Evolutionary conservation across 495 filamentous ascomycete genomes (phyloP).

Genomic region (Xylaria curta): DNA sequence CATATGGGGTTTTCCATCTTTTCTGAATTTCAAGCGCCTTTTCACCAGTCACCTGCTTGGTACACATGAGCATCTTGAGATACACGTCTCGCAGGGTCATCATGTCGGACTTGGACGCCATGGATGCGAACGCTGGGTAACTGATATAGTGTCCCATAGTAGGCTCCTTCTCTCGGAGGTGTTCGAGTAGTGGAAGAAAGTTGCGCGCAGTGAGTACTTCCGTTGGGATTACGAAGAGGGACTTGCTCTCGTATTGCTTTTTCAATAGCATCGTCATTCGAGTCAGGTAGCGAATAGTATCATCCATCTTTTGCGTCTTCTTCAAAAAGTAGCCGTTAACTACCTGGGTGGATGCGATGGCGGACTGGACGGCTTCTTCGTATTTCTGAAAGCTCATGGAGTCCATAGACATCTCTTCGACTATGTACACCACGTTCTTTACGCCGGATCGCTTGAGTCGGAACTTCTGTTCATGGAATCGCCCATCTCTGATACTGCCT

Average conservation of each 20-base stretch:
- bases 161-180: slow-evolving; percentile 57
- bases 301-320: slow-evolving; percentile 75
- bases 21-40: slow-evolving; percentile 83
- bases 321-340: slow-evolving; percentile 86
- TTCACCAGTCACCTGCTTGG: slow-evolving; percentile 75
- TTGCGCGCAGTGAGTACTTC: slow-evolving; percentile 69
- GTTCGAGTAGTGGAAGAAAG: slow-evolving; percentile 69
- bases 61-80: slow-evolving; percentile 90
- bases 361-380: slow-evolving; percentile 71
- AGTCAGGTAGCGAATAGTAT: slow-evolving; percentile 79
- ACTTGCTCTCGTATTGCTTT: slow-evolving; percentile 64
- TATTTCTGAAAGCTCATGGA: slow-evolving; percentile 56
- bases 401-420: slow-evolving; percentile 72
- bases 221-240: slow-evolving; percentile 67
- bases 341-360: slow-evolving; percentile 81
- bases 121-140: slow-evolving; percentile 71
- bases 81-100: slow-evolving; percentile 77
- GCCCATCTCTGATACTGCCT: slow-evolving; percentile 79
- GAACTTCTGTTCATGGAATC: slow-evolving; percentile 88
- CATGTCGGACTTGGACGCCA: slow-evolving; percentile 76
- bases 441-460: slow-evolving; percentile 73
- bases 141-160: slow-evolving; percentile 66
- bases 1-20: slow-evolving; percentile 73
- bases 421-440: slow-evolving; percentile 78
- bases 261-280: slow-evolving; percentile 75